phyloP scores from a whole-genome alignment of 2,329 filamentous ascomycete species.

The Pseudocercospora musae region DNA sequence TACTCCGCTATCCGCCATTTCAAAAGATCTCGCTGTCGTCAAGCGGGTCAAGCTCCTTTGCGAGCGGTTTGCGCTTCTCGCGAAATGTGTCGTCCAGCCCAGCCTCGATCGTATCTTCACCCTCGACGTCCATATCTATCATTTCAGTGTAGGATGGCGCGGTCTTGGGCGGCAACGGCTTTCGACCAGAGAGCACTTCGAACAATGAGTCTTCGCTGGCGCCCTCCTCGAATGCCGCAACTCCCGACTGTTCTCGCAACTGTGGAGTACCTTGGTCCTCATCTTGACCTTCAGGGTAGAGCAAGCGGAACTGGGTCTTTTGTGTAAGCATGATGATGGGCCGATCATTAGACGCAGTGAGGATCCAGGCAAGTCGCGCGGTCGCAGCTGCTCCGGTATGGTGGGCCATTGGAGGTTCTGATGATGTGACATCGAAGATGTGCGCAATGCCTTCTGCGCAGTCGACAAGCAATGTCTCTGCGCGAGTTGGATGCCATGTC shows the following conservation, averaged over 20 bases:
- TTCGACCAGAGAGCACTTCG: conserved; percentile 48
- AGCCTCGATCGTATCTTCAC: conserved; percentile 25
- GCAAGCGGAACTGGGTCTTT: conserved; percentile 37
- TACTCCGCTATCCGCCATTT: not conserved
- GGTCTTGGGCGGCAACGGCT: conserved; percentile 37
- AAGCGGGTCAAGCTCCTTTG: conserved; percentile 3
- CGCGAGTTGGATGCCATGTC: conserved; percentile 42
- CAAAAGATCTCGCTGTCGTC: not conserved
- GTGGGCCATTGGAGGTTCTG: conserved; percentile 23
- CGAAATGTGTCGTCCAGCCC: conserved; percentile 47
- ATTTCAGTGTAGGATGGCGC: conserved; percentile 32
- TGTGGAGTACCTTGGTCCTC: conserved; percentile 4
- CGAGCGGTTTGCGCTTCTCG: conserved; percentile 28
- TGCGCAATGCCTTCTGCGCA: conserved; percentile 40
- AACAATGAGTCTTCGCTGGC: conserved; percentile 48
- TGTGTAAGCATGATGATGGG: conserved; percentile 38
- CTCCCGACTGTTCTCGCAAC: conserved; percentile 25
- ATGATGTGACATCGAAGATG: conserved; percentile 30
- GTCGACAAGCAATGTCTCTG: conserved; percentile 42
- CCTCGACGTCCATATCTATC: conserved; percentile 32
- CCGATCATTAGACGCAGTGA: conserved; percentile 24
- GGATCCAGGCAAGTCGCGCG: conserved; percentile 24
- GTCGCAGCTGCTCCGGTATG: conserved; percentile 9
- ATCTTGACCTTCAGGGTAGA: conserved; percentile 40
- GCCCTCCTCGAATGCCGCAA: conserved; percentile 32